phyloP scores from a whole-genome alignment of 257 asterid species.

The Salvia rosmarinus region DNA sequence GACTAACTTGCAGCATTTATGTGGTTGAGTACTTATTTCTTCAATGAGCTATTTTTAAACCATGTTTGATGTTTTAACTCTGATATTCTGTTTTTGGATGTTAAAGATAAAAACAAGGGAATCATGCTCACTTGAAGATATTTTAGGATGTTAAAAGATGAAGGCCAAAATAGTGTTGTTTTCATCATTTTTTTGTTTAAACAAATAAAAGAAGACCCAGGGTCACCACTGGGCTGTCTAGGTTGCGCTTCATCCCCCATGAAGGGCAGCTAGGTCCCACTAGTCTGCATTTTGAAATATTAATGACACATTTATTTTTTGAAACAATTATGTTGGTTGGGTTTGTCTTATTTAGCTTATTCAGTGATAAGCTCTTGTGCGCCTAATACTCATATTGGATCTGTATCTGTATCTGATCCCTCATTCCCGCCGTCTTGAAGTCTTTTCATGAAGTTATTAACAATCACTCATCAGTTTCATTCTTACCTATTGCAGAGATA shows the following conservation, averaged over 20 bases:
- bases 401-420: conserved; percentile 6
- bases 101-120: background rate
- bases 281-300: background rate
- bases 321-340: no score
- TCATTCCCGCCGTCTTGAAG: background rate
- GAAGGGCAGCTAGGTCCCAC: background rate
- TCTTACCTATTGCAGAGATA: conserved; percentile 61
- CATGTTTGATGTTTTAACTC: background rate
- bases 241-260: background rate
- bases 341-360: conserved; percentile 7
- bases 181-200: background rate
- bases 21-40: background rate
- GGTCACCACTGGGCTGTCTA: background rate
- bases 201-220: background rate
- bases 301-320: no score
- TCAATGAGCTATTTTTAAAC: background rate
- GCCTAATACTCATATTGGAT: conserved; percentile 14
- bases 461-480: conserved; percentile 30
- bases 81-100: background rate
- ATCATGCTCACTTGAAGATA: background rate
- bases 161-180: background rate
- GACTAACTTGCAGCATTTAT: background rate
- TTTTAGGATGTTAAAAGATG: background rate
- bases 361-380: conserved; percentile 8
- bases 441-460: conserved; percentile 30